Base-by-base conservation (phyloP, 2,329 filamentous ascomycete genomes). In the Pyricularia sp. region DNA sequence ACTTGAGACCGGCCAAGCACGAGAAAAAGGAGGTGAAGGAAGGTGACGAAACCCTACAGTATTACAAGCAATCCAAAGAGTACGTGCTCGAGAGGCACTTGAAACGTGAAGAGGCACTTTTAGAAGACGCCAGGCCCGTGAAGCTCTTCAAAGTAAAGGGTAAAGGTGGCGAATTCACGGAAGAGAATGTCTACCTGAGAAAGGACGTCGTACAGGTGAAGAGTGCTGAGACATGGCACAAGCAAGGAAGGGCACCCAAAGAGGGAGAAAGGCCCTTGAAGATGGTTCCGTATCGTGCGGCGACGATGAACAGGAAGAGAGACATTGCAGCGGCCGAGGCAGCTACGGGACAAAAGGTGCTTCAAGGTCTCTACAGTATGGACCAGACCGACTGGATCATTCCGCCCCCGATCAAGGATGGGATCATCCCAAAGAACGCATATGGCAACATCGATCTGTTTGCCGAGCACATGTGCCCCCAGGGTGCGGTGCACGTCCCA, bases 371-470 rank as follows among this genome's bases (percentile, higher is more conserved):
- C 0, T 99, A 93, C 78, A 89, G 91, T 68, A 82, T 85, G 69
- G 89, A 91, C 10, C 95, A 99, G 78, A 99, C 95, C 0, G 92
- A 97, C 69, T 97, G 92, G 89, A 98, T 98, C 76, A 94, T 97
- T 69, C 94, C 94, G 1, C 87, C 90, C 1, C 93, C 94, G 0
- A 97, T 97, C 69, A 78, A 87, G 70, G 86, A 97, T 74, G 94
- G 94, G 0, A 79, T 91, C 17, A 97, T 98, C 70, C 95, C 95
- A 0, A 96, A 95, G 78, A 99, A 99, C 74, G 88, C 89, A 50
- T 99, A 94, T 74, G 94, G 94, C 10, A 99, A 99, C 73, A 98
- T 99, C 71, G 95, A 99, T 77, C 88, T 97, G 68, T 99, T 97
- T 77, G 94, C 92, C 0, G 90, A 93, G 58, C 93, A 92, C 71